phyloP scores from a whole-genome alignment of 352 stramenopile species.

The Phytophthora colocasiae region DNA sequence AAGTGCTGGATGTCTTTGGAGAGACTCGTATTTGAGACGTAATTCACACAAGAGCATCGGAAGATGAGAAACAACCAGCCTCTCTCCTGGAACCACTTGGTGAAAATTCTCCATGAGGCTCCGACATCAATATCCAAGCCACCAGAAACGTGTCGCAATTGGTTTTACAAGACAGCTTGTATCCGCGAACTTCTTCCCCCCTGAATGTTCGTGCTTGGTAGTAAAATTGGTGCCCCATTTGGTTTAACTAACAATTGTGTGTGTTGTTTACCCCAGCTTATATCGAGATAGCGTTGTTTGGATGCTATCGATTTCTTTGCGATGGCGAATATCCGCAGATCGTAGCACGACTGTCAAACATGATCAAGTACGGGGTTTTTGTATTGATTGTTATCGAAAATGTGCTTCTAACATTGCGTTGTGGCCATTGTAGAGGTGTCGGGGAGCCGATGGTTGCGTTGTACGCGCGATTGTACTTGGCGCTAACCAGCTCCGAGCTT shows the following conservation, averaged over 20 bases:
- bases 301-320: slow-evolving; percentile 91
- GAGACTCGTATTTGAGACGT: slow-evolving; percentile 85
- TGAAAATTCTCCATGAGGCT: slow-evolving; percentile 76
- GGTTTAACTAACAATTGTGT: background rate
- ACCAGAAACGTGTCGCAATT: slow-evolving; percentile 94
- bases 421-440: slow-evolving; percentile 65
- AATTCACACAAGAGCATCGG: slow-evolving; percentile 73
- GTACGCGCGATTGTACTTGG: slow-evolving; percentile 88
- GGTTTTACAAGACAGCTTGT: slow-evolving; percentile 95
- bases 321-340: slow-evolving; percentile 91
- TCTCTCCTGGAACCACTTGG: slow-evolving; percentile 57
- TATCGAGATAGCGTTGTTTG: slow-evolving; percentile 89
- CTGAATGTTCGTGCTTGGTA: slow-evolving; percentile 68
- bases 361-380: slow-evolving; percentile 78
- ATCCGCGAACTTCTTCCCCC: slow-evolving; percentile 92
- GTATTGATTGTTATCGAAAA: slow-evolving; percentile 6
- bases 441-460: slow-evolving; percentile 89
- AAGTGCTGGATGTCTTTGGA: slow-evolving; percentile 90
- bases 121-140: slow-evolving; percentile 87
- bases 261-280: slow-evolving; percentile 51
- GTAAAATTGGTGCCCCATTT: background rate
- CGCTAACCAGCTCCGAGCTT: slow-evolving; percentile 70
- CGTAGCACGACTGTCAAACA: slow-evolving; percentile 79
- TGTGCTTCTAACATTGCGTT: slow-evolving; percentile 23
- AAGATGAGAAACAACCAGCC: slow-evolving; percentile 66